Base-by-base conservation (phyloP, 2,329 filamentous ascomycete genomes). In the Coniochaeta ligniaria region DNA sequence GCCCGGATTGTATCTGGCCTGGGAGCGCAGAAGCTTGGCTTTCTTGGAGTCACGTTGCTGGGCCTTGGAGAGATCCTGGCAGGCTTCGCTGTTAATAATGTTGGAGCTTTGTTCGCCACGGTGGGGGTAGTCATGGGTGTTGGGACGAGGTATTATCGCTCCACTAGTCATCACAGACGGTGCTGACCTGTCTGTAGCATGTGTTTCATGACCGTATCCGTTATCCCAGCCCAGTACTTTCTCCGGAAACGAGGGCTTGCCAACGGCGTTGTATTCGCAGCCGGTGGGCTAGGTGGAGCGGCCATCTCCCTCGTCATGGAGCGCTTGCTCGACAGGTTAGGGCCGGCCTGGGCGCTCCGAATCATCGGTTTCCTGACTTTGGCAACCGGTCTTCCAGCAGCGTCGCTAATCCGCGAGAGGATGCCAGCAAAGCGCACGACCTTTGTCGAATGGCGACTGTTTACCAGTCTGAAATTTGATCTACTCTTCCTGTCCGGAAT, bases 351-450 rank as follows among this genome's bases (percentile, higher is more conserved):
- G 82, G 75, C 80, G 1, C 83, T 81, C 63, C 76, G 82, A 9
- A 75, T 82, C 26, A 71, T 85, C 0, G 82, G 82, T 0, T 66
- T 85, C n/a, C 63, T 78, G 8, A 82, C 78, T 1, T 68, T 84
- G 6, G 77, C 69, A 0, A 86, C 83, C 0, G 82, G 82, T 0
- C 66, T 86, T 0, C 84, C 84, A 1, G 81, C 82, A 1, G 82
- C 83, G 0, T 83, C 74, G 62, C 65, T 85, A 3, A 77, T 86
- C 50, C 76, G 76, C 59, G 80, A 84, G 63, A 73, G 81, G 14
- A 70, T 70, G 0, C 71, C 77, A 0, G 70, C 76, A 12, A 73
- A 70, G 1, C 68, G 66, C 0, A 67, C 70, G 0, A 72, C 70
- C 0, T 76, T 83, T 47, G 67, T 85, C 11, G 82, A 85, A 62